These are phyloP conservation scores for Epichloe hybrida DNA, from an alignment of 2,329 filamentous ascomycete species.

Conservation along the genomic window DNA sequence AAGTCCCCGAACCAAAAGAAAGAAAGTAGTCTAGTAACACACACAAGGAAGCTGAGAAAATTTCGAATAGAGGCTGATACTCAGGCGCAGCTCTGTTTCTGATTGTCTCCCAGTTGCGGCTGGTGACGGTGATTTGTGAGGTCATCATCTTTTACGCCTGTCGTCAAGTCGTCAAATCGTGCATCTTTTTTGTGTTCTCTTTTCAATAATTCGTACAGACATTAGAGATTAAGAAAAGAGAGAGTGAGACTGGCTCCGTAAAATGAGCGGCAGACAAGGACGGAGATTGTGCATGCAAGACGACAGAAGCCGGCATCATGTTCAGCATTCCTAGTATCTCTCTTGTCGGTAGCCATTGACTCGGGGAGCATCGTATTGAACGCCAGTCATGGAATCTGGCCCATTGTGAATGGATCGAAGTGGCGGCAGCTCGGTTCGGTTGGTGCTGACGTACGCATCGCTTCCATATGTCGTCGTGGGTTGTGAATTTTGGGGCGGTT, in stretches of 20 bases:
- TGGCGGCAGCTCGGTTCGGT: conserved; percentile 41
- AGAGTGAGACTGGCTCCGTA: background rate
- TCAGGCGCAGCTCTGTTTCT: background rate
- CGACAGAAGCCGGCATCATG: background rate
- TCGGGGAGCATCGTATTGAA: conserved; percentile 44
- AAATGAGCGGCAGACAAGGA: background rate
- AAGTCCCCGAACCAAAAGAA: background rate
- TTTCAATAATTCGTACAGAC: too few relatives aligned
- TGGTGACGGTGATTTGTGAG: background rate
- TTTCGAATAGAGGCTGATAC: background rate
- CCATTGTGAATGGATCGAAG: conserved; percentile 36
- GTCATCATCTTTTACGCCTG: conserved; percentile 2
- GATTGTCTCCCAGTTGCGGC: background rate
- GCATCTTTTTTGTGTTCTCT: background rate
- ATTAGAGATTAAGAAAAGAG: background rate
- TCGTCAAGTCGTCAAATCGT: conserved; percentile 11
- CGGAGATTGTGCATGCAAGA: background rate
- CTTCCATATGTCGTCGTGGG: conserved; percentile 11
- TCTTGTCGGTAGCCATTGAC: conserved; percentile 33
- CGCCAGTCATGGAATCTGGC: conserved; percentile 52
- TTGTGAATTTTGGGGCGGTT: conserved; percentile 6
- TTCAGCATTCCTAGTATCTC: conserved; percentile 15
- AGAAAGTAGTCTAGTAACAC: conserved; percentile 9
- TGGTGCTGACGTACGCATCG: conserved; percentile 19
- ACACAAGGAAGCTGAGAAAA: conserved; percentile 8